Evolutionary conservation across 805 yeast genomes (phyloP), one percentile per base, ranked within the genome.

Genomic region (Pichia cabralensis): DNA sequence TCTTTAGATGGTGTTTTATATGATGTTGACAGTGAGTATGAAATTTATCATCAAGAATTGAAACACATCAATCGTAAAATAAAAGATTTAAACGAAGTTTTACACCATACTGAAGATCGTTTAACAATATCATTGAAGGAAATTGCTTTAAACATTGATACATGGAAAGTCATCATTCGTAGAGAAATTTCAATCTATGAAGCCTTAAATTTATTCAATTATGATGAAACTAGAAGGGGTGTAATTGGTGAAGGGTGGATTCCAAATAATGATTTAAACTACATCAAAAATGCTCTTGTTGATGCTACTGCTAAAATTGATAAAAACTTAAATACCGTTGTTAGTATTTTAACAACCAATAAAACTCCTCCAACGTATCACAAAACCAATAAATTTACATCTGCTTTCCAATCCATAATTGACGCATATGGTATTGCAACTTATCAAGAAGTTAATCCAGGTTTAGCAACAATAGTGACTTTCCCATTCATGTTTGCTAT

Each of bases 171-270:
- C 6, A 62, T 68, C 16, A 61, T 78, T 21, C 75, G 74, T 38
- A 74, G 85, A 55, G 99, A 92, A 57, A 83, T 83, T 53, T 79
- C 85, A 11, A 77, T 88, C 12, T 86, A 80, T 57, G 67, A 78
- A 22, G 71, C 85, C 1, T 65, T 92, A 64, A 85, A 85, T 58
- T 65, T 71, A 49, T 76, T 85, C 56, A 84, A 82, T 51, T 80
- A 78, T 56, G 94, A 82, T 51, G 83, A 74, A 44, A 64, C 79
- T n/a, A 76, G 95, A 60, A 75, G 81, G 55, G 82, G 95, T 24
- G 65, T 92, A 41, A 73, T 89, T 31, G 95, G 94, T 15, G 97
- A 94, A 64, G 98, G 97, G 22, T 92, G 99, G 99, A 65, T 84
- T 15, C 97, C 99, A 26, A 68, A 77, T 15, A 75, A 73, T 42